phyloP scores from a whole-genome alignment of 257 asterid species.

The Solanum pennellii region DNA sequence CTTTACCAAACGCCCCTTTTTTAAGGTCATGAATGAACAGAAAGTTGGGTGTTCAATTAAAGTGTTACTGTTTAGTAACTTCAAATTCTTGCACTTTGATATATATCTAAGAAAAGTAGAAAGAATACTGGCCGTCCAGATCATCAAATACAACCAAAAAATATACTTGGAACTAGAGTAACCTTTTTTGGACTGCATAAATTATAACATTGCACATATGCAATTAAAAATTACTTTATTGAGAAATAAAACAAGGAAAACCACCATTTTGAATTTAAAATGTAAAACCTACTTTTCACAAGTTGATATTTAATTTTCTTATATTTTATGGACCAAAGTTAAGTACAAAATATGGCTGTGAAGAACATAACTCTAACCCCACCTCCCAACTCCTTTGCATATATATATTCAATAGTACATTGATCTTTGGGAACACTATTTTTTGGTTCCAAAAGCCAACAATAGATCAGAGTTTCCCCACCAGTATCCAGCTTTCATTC shows the following conservation, averaged over 20 bases:
- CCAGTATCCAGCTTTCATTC: not conserved
- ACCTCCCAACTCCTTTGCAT: not conserved
- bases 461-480: not conserved
- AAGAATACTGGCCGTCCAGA: not conserved
- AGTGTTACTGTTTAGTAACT: not conserved
- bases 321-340: not conserved
- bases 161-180: not conserved
- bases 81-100: not conserved
- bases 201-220: not conserved
- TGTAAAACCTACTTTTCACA: not conserved
- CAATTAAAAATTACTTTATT: not conserved
- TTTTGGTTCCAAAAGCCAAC: not conserved
- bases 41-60: not conserved
- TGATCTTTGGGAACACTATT: not conserved
- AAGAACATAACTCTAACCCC: not conserved
- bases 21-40: not conserved
- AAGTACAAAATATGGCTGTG: not conserved
- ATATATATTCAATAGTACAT: not conserved
- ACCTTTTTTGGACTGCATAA: not conserved
- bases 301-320: too few relatives aligned
- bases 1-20: too few relatives aligned
- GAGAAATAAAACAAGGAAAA: not conserved
- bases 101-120: not conserved
- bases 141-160: not conserved
- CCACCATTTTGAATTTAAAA: not conserved